These are phyloP conservation scores for Wickerhamomyces sp. DNA, from an alignment of 1,139 yeast genomes.

Conservation along the genomic window DNA sequence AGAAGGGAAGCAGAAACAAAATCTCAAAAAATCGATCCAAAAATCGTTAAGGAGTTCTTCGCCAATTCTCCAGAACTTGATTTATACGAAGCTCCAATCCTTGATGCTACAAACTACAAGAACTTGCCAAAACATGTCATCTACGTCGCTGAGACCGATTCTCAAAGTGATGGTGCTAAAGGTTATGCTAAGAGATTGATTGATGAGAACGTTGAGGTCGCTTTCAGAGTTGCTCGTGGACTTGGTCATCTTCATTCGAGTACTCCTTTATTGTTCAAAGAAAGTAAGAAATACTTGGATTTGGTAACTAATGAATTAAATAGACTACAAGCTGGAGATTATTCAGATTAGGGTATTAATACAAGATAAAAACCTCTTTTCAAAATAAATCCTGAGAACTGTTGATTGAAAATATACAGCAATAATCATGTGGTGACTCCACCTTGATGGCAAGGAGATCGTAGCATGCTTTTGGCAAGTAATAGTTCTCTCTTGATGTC, in stretches of 20 bases:
- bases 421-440: too few species aligned
- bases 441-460: too few species aligned
- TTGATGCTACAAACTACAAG: background rate
- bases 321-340: constrained; percentile 1
- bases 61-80: constrained; percentile 18
- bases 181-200: constrained; percentile 27
- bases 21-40: constrained; percentile 20
- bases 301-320: constrained; percentile 1
- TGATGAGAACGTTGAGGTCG: constrained; percentile 22
- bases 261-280: background rate
- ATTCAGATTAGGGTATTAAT: background rate
- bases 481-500: too few species aligned
- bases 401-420: too few species aligned
- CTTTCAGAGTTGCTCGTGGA: constrained; percentile 1
- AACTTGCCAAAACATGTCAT: constrained; percentile 24
- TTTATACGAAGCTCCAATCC: constrained; percentile 1
- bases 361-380: too few species aligned
- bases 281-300: constrained; percentile 1
- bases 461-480: too few species aligned
- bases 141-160: constrained; percentile 29
- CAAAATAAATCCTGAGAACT: too few species aligned
- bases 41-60: constrained; percentile 19
- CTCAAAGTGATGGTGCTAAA: constrained; percentile 29
- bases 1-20: constrained; percentile 8
- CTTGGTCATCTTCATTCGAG: constrained; percentile 2